Base-by-base conservation (phyloP, 129 eudicot genomes). In the Arctium minus region DNA sequence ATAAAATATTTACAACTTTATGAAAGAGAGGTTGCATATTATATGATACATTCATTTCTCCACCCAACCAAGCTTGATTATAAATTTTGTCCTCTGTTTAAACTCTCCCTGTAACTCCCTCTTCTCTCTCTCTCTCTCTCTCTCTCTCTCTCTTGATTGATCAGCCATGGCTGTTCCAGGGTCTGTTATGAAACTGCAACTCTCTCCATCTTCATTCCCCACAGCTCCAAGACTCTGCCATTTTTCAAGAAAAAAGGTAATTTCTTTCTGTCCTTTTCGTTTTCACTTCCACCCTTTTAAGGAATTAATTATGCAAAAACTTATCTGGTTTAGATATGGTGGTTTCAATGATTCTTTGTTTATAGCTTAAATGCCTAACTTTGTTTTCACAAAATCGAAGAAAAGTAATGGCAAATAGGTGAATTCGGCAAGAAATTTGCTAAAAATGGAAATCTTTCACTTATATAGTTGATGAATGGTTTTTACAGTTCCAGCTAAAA, bases 131-230 rank as follows among this genome's bases (percentile, higher is more conserved):
- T 27, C 50, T 71, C 44, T 68, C 42, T 78, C 77, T 50, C 72
- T 72, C 72, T 39, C n/a, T 44, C 38, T 9, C 6, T 75, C 86
- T 83, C 79, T 78, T 73, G 38, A 67, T 32, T 12, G 79, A 73
- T 78, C 89, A 78, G 77, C 68, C 85, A 91, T 89, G 92, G 91
- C 96, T 22, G 87, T 85, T 82, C 11, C 87, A 32, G 90, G 90
- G 11, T 73, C 86, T 72, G 22, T 87, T 70, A 65, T 87, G 32
- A 86, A 87, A 76, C 71, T 91, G 12, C 86, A 87, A 70, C 86
- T 88, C 42, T 56, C 97, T 32, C 10, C 79, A 39, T 81, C 86
- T 9, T 88, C 88, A 40, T 53, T 9, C 36, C 46, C 64, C 50
- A 44, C 79, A 64, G 3, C 82, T 35, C 90, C 89, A 74, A 81